Evolutionary conservation across 2,329 filamentous ascomycete genomes (phyloP).

Genomic region (Aureobasidium musti): DNA sequence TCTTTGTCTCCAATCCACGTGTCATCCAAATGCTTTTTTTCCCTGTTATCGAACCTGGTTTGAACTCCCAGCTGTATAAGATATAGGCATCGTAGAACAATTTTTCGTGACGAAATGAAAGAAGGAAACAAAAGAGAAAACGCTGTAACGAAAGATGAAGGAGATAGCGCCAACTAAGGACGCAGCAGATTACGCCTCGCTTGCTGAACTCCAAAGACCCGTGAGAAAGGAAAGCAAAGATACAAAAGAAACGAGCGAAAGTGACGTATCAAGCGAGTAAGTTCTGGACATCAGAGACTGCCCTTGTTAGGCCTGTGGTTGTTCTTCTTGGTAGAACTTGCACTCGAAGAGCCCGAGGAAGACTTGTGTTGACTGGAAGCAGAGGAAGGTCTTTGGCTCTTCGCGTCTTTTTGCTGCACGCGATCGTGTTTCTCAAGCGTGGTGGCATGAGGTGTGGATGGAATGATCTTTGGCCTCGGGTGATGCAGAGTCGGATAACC

Average conservation of each 20-base stretch:
- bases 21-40: background rate
- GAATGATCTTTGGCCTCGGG: slow-evolving; percentile 9
- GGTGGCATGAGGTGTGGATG: slow-evolving; percentile 16
- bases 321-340: slow-evolving; percentile 1
- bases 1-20: background rate
- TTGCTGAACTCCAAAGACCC: slow-evolving; percentile 4
- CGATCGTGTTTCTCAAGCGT: slow-evolving; percentile 15
- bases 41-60: background rate
- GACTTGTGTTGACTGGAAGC: slow-evolving; percentile 3
- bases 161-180: background rate
- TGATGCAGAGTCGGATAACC: slow-evolving; percentile 16
- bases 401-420: background rate
- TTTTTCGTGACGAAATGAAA: background rate
- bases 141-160: background rate
- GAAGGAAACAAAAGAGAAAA: background rate
- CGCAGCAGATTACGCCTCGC: slow-evolving; percentile 23
- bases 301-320: background rate
- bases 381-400: slow-evolving; percentile 8
- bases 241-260: background rate
- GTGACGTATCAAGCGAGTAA: background rate
- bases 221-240: background rate
- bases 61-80: background rate
- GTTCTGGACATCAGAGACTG: background rate
- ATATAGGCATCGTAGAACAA: background rate
- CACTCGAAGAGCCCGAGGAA: background rate